These are phyloP conservation scores for Spinacia oleracea DNA, from an alignment of 179 eudicot species.

Conservation along the genomic window DNA sequence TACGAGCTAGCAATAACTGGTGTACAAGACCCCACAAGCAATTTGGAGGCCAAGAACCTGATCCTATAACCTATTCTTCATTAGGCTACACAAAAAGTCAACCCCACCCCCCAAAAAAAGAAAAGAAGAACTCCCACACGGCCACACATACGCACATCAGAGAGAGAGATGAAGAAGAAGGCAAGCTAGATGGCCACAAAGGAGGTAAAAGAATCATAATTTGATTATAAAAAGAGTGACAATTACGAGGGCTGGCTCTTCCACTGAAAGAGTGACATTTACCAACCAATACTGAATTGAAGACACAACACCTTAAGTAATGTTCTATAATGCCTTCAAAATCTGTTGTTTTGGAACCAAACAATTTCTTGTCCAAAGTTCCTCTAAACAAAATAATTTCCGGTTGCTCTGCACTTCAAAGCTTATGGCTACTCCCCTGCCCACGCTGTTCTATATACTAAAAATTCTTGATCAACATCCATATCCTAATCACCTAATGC, in stretches of 20 bases:
- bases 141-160: not conserved
- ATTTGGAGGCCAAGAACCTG: not conserved
- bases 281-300: slow-evolving; percentile 2
- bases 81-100: not conserved
- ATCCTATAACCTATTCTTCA: not conserved
- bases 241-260: not conserved
- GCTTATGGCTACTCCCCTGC: not conserved
- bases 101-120: not conserved
- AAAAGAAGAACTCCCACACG: not conserved
- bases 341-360: not conserved
- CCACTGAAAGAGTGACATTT: not conserved
- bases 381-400: not conserved
- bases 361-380: not conserved
- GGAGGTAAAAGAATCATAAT: not conserved
- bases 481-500: not conserved
- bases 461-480: not conserved
- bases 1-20: not conserved
- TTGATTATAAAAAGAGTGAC: not conserved
- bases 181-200: not conserved
- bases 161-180: not conserved
- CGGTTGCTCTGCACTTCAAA: not conserved
- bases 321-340: not conserved
- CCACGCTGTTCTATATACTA: not conserved
- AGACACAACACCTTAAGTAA: not conserved
- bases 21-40: not conserved